Evolutionary conservation across 1,284 basidiomycete genomes (phyloP), one percentile per base, ranked within the genome.

Genomic region (Leccinum variabile): DNA sequence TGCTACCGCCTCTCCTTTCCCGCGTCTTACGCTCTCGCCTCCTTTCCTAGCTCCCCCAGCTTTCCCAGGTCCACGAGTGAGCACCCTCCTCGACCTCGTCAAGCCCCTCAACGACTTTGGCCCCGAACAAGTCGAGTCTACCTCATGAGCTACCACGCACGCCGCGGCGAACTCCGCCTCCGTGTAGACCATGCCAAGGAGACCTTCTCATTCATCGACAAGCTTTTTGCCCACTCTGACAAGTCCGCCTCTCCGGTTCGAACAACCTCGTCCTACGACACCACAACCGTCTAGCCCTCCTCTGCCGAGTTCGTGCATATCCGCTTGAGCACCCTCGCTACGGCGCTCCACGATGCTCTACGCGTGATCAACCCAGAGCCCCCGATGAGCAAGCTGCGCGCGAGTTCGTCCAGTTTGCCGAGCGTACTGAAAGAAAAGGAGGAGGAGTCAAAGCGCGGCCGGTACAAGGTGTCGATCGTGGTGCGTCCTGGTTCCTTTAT

Each of bases 11-110:
- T 10, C 32, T 33, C 9, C 32, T 33, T 33, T 33, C 32, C 32
- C 32, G 32, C 10, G 32, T 33, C 30, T 33, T 33, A 33, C 49
- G 86, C 59, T 92, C 95, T 73, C 92, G 92, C 65, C 5, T 13
- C 33, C 33, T 35, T 11, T 13, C 11, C 33, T 35, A 11, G 33
- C 33, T 35, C 33, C 13, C 33, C 10, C 33, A 13, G 33, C 33
- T 35, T 13, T 35, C 33, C 10, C 33, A 35, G 33, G 33, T 13
- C 11, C 11, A 35, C 33, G 13, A 13, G 37, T 39, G 13, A 39
- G 14, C 37, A 39, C 37, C 37, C 39, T 41, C 8, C 39, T 14
- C 8, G 39, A 39, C 39, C 5, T 14, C 16, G 80, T 79, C 78
- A 3, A 41, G 39, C 39, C 39, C 37, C 37, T n/a, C 16, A 8